These are phyloP conservation scores for Poa annua DNA, from an alignment of 176 grass and related monocot genomes.

Conservation along the genomic window DNA sequence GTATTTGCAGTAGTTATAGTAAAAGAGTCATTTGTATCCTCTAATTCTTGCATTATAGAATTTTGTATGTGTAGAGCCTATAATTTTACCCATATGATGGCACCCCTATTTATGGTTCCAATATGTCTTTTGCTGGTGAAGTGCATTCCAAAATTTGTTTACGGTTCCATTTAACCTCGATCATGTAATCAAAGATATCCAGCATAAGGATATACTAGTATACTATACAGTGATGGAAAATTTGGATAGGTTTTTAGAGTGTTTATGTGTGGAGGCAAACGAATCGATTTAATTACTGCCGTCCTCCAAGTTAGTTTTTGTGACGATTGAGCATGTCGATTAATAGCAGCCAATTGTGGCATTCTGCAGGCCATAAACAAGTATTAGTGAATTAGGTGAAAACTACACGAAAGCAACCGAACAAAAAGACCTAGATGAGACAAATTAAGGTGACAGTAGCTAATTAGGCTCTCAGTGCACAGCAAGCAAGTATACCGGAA, in stretches of 20 bases:
- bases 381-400: constrained; percentile 1
- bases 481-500: neutral
- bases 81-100: neutral
- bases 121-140: neutral
- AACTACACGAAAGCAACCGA: neutral
- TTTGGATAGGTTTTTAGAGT: neutral
- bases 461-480: neutral
- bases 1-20: neutral
- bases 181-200: neutral
- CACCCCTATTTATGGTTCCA: neutral
- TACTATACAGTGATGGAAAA: neutral
- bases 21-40: neutral
- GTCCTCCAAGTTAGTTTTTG: neutral
- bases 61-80: neutral
- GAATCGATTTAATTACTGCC: neutral
- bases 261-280: neutral
- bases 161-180: neutral
- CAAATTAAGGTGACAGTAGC: neutral
- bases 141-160: neutral
- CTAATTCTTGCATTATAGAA: neutral
- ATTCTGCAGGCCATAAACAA: neutral
- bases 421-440: neutral
- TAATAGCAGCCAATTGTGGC: neutral
- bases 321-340: neutral
- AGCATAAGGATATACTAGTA: neutral